Evolutionary conservation across 805 yeast species (phyloP).

Genomic region (Yarrowia sp.): DNA sequence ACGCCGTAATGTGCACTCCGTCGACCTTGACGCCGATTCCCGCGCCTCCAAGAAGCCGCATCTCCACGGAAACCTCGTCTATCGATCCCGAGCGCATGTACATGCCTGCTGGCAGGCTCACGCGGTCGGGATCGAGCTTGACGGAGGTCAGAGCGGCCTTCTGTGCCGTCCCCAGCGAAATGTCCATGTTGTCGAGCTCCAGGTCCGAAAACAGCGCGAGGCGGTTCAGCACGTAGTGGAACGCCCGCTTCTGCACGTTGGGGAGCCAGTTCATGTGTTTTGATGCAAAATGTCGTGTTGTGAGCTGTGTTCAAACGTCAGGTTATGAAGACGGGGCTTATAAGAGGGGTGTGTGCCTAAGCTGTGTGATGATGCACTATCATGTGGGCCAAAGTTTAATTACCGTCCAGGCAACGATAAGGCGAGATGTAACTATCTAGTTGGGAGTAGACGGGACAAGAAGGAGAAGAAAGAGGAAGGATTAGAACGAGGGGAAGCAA

Average conservation of each 20-base stretch:
- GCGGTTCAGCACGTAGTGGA: constrained; percentile 80
- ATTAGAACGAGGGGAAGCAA: no score
- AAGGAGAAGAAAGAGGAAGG: no score
- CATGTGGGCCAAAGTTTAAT: constrained; percentile 35
- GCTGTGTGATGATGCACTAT: constrained; percentile 2
- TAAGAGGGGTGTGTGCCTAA: no score
- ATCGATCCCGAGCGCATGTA: constrained; percentile 65
- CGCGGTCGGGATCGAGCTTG: constrained; percentile 72
- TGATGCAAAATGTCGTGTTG: no score
- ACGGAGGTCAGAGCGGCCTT: constrained; percentile 59
- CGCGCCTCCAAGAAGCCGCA: constrained; percentile 76
- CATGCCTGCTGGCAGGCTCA: constrained; percentile 64
- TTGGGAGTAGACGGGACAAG: background rate
- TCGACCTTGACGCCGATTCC: constrained; percentile 64
- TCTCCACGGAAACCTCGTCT: constrained; percentile 60
- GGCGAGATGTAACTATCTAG: constrained; percentile 23
- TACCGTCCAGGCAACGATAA: constrained; percentile 28
- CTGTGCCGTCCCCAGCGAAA: constrained; percentile 67
- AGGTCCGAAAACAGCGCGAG: constrained; percentile 81
- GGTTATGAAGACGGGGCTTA: no score
- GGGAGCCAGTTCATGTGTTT: constrained; percentile 66
- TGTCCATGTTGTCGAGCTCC: constrained; percentile 81
- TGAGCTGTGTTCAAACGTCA: no score
- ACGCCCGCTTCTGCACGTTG: constrained; percentile 79
- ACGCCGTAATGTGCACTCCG: constrained; percentile 56